A percentile compares a stretch with the other conserved stretches of the same genome.
phyloP scores from a whole-genome alignment of 164 flowering plant species.

The Stephania cephalantha region DNA sequence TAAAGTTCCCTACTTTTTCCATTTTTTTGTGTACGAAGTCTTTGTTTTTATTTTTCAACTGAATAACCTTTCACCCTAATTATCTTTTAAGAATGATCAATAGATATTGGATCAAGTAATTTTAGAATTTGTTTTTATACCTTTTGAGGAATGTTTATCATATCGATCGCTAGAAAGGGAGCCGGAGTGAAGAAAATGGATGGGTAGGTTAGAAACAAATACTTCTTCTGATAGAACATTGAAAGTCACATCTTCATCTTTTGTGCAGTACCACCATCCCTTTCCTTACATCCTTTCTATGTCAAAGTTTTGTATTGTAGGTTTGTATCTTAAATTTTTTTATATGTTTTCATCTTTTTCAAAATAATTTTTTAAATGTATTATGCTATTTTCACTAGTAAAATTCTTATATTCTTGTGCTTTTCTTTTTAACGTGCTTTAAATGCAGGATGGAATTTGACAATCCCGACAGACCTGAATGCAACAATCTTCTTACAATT shows the following conservation, averaged over 20 bases:
- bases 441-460: slow-evolving; percentile 72
- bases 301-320: background rate
- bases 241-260: background rate
- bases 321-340: background rate
- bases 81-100: background rate
- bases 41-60: background rate
- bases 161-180: background rate
- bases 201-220: background rate
- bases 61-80: background rate
- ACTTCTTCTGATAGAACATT: background rate
- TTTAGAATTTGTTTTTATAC: background rate
- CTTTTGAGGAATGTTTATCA: background rate
- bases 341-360: background rate
- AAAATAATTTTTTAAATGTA: background rate
- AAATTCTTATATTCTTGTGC: background rate
- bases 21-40: too few relatives aligned
- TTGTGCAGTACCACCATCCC: background rate
- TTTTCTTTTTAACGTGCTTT: slow-evolving; percentile 6
- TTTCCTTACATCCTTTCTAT: background rate
- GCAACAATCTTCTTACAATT: slow-evolving; percentile 87
- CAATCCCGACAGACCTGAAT: slow-evolving; percentile 94
- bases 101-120: background rate
- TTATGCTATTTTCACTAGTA: background rate
- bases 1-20: too few relatives aligned
- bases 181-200: background rate